Evolutionary conservation across 352 stramenopile genomes (phyloP), one percentile per base, ranked within the genome.

Genomic region (Phytophthora chlamydospora): DNA sequence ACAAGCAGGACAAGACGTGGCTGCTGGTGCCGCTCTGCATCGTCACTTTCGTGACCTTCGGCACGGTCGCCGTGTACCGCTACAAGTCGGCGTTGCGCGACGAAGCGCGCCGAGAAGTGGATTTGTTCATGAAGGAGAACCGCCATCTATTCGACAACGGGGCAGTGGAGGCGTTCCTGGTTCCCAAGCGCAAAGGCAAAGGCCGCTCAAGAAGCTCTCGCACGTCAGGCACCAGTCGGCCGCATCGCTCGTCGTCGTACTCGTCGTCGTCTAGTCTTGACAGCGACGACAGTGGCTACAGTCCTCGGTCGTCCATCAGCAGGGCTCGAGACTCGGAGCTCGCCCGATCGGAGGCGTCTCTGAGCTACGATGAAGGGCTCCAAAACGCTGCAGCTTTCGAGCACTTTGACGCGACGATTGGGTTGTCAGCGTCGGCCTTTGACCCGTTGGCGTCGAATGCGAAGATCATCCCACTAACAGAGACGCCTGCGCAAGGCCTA

Each of bases 341-440:
- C 44, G 51, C 59, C 7, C 36, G 31, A 11, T 75, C 52, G 0
- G 45, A 60, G n/a, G 32, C 12, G 50, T 59, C 62, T 19, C 4
- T 58, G 13, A 68, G 44, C 12, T 70, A 63, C 39, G 54, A 69
- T 10, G 65, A 86, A 45, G 72, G 71, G 11, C 58, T 67, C 14
- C 55, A 85, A 36, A 84, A 88, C 48, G 73, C 73, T 14, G 77
- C 61, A 9, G 73, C 74, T 14, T 82, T 77, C 44, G 66, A 83
- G 62, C 75, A 85, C 31, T 89, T 87, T 68, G 75, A 87, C 43
- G 71, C 75, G 14, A 74, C 75, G 0, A 87, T 87, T 24, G 80
- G 77, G 4, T 56, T 89, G 14, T 78, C 78, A 4, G 80, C 80
- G 21, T 89, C 80, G 21, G 73, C 80, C 17, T 81, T 84, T 6